These are phyloP conservation scores for Aspergillus novoparasiticus DNA, from an alignment of 2,329 filamentous ascomycete genomes.

Conservation along the genomic window DNA sequence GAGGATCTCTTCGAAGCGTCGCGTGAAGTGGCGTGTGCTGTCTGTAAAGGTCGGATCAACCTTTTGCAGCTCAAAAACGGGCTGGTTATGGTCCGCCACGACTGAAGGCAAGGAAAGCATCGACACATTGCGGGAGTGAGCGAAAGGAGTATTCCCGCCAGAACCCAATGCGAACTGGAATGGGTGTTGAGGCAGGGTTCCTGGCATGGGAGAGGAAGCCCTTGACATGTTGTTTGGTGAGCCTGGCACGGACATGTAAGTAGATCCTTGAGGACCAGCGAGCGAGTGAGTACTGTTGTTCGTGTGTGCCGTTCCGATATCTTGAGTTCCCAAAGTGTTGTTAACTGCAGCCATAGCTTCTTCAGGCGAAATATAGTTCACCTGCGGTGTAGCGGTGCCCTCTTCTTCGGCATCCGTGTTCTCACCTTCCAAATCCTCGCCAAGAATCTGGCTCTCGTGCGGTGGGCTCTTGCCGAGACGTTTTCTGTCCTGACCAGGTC, in stretches of 20 bases:
- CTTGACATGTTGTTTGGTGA: conserved; percentile 8
- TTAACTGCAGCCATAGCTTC: conserved; percentile 12
- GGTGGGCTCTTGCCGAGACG: not conserved
- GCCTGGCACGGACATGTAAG: conserved; percentile 1
- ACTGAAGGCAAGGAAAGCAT: conserved; percentile 59
- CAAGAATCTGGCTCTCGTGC: not conserved
- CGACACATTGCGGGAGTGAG: conserved; percentile 45
- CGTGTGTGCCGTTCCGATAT: not conserved
- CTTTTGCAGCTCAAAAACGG: conserved; percentile 65
- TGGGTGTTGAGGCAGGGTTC: conserved; percentile 1
- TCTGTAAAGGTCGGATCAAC: conserved; percentile 70
- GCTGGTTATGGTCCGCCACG: conserved; percentile 58
- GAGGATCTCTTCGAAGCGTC: conserved; percentile 60
- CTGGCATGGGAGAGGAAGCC: conserved; percentile 1
- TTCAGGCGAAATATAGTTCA: conserved; percentile 11
- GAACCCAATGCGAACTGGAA: not conserved
- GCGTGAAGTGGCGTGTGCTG: conserved; percentile 62
- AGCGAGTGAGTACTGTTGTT: conserved; percentile 6
- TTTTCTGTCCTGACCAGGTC: conserved; percentile 36
- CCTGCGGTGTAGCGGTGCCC: not conserved
- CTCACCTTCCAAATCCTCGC: conserved; percentile 25
- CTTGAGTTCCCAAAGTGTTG: conserved; percentile 2
- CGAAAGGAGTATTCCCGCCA: conserved; percentile 1
- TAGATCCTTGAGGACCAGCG: not conserved
- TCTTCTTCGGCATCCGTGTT: conserved; percentile 11